Evolutionary conservation across 108 stramenopile species (phyloP), one percentile per base, ranked within the genome.

Genomic region (Mediolabrus comicus): DNA sequence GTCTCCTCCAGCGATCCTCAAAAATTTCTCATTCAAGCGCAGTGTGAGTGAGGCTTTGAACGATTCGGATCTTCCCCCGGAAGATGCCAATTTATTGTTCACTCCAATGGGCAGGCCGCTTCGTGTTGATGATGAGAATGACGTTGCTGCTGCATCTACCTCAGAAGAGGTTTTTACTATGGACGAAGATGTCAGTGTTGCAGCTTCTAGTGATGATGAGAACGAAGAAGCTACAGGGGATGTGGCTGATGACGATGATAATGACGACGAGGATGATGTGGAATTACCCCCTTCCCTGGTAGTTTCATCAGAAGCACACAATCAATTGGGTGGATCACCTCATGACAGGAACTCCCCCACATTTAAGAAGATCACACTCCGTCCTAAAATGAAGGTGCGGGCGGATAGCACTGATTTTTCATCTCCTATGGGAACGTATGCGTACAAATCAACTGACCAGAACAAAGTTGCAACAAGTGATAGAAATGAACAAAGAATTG

Each of bases 1-100:
- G 27, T 53, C 52, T 26, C 65, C 65, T 34, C 65, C 65, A 52
- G 14, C 34, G 13, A 67, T 67, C 14, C 65, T 67, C 4, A 55
- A 67, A 34, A 55, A 11, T 53, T 53, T 22, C 9, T 24, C 65
- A 13, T 39, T 67, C 14, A 67, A 29, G 52, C 65, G 65, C 49
- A 67, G 33, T 36, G 65, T 67, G 3, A 67, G 65, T 26, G 65
- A 35, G 12, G 52, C 55, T 38, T 54, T 67, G 8, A 26, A 49
- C 1, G 65, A 67, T n/a, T 67, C 65, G 54, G 65, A 53, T 2
- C 54, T 67, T 28, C 53, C 33, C 24, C n/a, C n/a, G 4, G 65
- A 67, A 16, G 26, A 67, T 55, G 53, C 35, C 13, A 67, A 67
- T 55, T 54, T 67, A 26, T 53, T 67, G 2, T 67, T 67, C 39